These are phyloP conservation scores for Neurospora hispaniola DNA, from an alignment of 495 filamentous ascomycete genomes.

Conservation along the genomic window DNA sequence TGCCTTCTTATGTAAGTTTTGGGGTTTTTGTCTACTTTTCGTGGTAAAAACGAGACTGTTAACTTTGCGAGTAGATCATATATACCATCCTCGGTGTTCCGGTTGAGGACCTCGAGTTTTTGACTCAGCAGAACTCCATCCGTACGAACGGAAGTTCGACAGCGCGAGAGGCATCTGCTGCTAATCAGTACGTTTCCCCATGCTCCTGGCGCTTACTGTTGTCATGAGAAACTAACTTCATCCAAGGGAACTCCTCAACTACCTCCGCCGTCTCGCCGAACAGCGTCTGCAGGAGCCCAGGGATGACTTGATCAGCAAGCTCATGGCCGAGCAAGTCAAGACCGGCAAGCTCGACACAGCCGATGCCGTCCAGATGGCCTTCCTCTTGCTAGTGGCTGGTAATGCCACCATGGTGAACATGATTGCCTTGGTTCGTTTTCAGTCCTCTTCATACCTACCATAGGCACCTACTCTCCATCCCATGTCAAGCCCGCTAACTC, in stretches of 20 bases:
- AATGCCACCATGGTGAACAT: slow-evolving; percentile 42
- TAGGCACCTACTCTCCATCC: background rate
- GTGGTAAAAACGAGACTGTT: too few relatives aligned
- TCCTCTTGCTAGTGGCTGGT: slow-evolving; percentile 35
- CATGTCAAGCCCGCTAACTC: background rate
- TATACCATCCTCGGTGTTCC: slow-evolving; percentile 38
- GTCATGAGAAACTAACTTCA: background rate
- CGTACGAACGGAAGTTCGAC: slow-evolving; percentile 34
- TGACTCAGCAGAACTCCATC: slow-evolving; percentile 32
- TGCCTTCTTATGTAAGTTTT: slow-evolving; percentile 29
- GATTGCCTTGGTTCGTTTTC: slow-evolving; percentile 27
- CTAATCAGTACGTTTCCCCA: slow-evolving; percentile 18
- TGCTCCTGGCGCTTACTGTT: too few relatives aligned
- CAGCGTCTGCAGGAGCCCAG: slow-evolving; percentile 24
- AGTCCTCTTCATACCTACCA: too few relatives aligned
- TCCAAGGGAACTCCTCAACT: slow-evolving; percentile 25
- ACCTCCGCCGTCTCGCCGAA: slow-evolving; percentile 29
- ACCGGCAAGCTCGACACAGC: slow-evolving; percentile 26
- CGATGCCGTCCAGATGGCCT: slow-evolving; percentile 33
- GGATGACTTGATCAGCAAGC: slow-evolving; percentile 33
- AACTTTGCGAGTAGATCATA: slow-evolving; percentile 26
- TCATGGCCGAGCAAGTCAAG: slow-evolving; percentile 29
- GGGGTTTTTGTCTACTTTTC: background rate
- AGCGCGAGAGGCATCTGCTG: slow-evolving; percentile 29
- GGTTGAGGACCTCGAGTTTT: slow-evolving; percentile 32